These are phyloP conservation scores for Quercus lobata DNA, from an alignment of 331 rosid species.

Conservation along the genomic window DNA sequence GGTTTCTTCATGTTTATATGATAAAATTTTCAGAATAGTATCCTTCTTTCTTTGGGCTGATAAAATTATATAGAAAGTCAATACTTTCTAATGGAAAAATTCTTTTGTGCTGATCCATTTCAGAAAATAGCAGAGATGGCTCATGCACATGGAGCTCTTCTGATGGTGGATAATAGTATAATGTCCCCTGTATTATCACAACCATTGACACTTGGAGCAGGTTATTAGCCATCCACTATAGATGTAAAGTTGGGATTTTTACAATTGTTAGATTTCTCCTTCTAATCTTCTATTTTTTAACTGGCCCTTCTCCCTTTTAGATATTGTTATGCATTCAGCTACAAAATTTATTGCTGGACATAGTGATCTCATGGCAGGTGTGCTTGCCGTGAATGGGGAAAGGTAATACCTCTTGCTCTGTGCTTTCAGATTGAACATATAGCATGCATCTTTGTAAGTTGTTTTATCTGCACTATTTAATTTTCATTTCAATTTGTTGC, in stretches of 20 bases:
- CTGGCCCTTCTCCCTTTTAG: conserved; percentile 27
- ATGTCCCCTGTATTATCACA: conserved; percentile 90
- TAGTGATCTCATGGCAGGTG: conserved; percentile 93
- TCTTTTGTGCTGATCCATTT: neutral
- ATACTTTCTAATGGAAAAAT: neutral
- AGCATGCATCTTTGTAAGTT: neutral
- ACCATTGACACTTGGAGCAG: conserved; percentile 95
- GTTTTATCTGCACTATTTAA: neutral
- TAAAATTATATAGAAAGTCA: neutral
- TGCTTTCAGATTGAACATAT: neutral
- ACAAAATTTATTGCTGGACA: conserved; percentile 92
- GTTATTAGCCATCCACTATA: conserved; percentile 18
- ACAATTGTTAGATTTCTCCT: neutral
- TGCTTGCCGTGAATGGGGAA: conserved; percentile 81
- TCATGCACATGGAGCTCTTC: conserved; percentile 48
- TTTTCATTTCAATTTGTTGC: neutral
- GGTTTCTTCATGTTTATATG: neutral
- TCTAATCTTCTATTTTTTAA: neutral
- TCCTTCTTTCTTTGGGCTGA: no score
- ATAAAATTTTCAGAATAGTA: neutral
- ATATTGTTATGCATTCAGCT: conserved; percentile 92
- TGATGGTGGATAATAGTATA: conserved; percentile 92
- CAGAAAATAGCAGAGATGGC: conserved; percentile 74
- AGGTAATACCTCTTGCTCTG: conserved; percentile 29
- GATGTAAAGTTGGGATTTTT: neutral